Percentiles rank a stretch among this genome's conserved stretches.
phyloP scores from a whole-genome alignment of 306 rosid species.

The Rosa lucieae region DNA sequence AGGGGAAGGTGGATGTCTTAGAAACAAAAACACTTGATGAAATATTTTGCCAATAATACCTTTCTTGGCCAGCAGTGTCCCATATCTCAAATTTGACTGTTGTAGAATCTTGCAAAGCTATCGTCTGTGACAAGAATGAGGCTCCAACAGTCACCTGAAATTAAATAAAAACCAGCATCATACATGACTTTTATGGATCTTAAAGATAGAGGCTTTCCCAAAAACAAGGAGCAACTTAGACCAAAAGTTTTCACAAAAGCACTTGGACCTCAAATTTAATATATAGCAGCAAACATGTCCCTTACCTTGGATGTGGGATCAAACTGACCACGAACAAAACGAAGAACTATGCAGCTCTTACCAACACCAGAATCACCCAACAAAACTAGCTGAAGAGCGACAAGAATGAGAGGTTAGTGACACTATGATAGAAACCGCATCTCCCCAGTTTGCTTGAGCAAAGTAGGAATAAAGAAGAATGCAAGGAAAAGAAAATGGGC shows the following conservation, averaged over 20 bases:
- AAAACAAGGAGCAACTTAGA: conserved; percentile 4
- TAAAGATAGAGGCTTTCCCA: background rate
- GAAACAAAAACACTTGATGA: background rate
- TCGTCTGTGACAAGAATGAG: conserved; percentile 97
- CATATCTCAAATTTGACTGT: conserved; percentile 99
- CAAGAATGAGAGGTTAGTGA: conserved; percentile 27
- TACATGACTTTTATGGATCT: background rate
- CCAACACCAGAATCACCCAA: conserved; percentile 99
- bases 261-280: background rate
- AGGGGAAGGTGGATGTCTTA: conserved; percentile 2
- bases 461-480: background rate
- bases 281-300: conserved; percentile 19
- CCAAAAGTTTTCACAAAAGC: background rate
- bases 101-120: conserved; percentile 97
- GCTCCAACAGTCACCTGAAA: conserved; percentile 98
- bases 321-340: conserved; percentile 98
- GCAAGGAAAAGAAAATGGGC: background rate
- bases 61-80: conserved; percentile 99
- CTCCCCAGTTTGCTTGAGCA: too few species aligned
- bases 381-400: conserved; percentile 74
- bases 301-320: conserved; percentile 97
- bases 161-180: conserved; percentile 14
- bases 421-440: background rate
- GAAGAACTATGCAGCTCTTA: conserved; percentile 97
- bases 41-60: conserved; percentile 43